A percentile compares a stretch with the other conserved stretches of the same genome.
These are phyloP conservation scores for Yamadazyma olivae DNA, from an alignment of 805 yeast species.

Conservation along the genomic window DNA sequence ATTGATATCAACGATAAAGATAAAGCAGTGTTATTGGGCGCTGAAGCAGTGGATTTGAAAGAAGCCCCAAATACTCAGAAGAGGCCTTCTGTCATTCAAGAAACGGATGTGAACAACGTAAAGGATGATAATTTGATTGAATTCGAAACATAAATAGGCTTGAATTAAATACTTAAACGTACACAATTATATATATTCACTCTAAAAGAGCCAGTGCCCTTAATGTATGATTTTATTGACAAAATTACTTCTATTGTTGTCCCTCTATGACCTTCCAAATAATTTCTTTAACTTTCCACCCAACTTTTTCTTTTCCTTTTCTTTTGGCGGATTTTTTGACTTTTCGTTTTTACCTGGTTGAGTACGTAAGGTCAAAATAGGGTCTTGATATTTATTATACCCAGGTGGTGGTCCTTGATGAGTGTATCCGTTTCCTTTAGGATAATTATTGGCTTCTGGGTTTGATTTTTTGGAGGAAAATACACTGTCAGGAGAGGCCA, in stretches of 20 bases:
- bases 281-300: slow-evolving; percentile 37
- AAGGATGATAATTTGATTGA: slow-evolving; percentile 36
- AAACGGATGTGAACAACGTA: not conserved
- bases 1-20: slow-evolving; percentile 41
- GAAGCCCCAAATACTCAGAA: not conserved
- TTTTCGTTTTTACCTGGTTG: slow-evolving; percentile 5
- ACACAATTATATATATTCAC: too few relatives aligned
- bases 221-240: too few relatives aligned
- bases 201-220: too few relatives aligned
- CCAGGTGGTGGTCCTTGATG: slow-evolving; percentile 1
- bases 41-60: slow-evolving; percentile 38
- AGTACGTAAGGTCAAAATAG: slow-evolving; percentile 4
- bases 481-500: slow-evolving; percentile 10
- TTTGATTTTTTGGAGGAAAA: slow-evolving; percentile 22
- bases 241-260: too few relatives aligned
- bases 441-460: too few relatives aligned
- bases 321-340: slow-evolving; percentile 15
- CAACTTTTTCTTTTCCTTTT: slow-evolving; percentile 34
- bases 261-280: slow-evolving; percentile 26
- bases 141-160: slow-evolving; percentile 32
- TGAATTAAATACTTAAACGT: too few relatives aligned
- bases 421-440: too few relatives aligned
- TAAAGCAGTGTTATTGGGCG: slow-evolving; percentile 47
- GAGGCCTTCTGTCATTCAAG: not conserved
- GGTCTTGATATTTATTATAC: slow-evolving; percentile 3